Evolutionary conservation across 805 yeast species (phyloP), one percentile per base, ranked within the genome.

Genomic region (Wickerhamiella nectarea): DNA sequence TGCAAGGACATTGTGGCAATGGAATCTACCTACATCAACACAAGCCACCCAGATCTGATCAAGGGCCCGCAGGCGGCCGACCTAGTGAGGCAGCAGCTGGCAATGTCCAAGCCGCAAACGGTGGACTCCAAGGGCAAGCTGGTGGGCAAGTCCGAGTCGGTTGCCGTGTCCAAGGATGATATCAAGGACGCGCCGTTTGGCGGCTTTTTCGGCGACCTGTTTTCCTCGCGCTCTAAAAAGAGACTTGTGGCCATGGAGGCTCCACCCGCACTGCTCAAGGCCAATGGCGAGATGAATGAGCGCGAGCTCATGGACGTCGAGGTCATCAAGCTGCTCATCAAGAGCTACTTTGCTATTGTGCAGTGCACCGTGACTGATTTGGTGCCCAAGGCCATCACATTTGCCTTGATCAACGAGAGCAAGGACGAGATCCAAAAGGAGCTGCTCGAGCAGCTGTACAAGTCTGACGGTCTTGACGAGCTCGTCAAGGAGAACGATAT

Each of bases 221-320:
- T 91, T 65, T 75, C 93, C 10, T 77, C 93, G 3, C 86, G 89
- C 64, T 85, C 84, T 63, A 89, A 85, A 66, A 86, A 86, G 72
- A 78, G 93, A 62, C 70, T 87, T 52, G 95, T 91, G 22, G 78
- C 85, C 10, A 80, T 89, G 84, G 97, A 89, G 62, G 85, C 96
- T 3, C 98, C 98, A 38, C 98, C 98, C 31, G 76, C 93, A 24
- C 86, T 83, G 3, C 74, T 89, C 59, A 78, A 85, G 58, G 97
- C 97, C 6, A 76, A 86, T 14, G 96, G 97, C 41, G 70, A 73
- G 44, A 76, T 91, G 93, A 76, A 87, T 12, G 97, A 91, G 59
- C 77, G 95, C 53, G 98, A 91, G 67, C 76, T 86, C 26, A 78
- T 83, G 72, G 98, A 91, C 63, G 91, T 96, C 1, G 97, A 89